A percentile compares a stretch with the other conserved stretches of the same genome.
Evolutionary conservation across 2,329 filamentous ascomycete genomes (phyloP).

Genomic region (Ceratocystis colombiana): DNA sequence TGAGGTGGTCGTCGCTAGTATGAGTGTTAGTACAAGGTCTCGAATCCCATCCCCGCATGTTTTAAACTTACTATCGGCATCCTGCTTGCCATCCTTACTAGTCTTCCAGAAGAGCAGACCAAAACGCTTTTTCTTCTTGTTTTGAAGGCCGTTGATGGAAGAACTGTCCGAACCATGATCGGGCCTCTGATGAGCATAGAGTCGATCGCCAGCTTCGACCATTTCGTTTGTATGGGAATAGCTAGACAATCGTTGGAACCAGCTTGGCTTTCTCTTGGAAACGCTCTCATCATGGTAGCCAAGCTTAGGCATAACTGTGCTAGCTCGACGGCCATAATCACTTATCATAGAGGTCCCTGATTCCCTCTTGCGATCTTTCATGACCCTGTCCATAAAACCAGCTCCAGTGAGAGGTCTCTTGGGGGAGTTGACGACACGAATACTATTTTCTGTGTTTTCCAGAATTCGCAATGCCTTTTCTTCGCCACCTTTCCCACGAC

Average conservation of each 20-base stretch:
- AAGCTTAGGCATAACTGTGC: slow-evolving; percentile 13
- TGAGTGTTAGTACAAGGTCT: neutral
- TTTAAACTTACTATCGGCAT: neutral
- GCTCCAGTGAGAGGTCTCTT: slow-evolving; percentile 27
- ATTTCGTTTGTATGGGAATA: slow-evolving; percentile 22
- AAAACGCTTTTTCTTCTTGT: slow-evolving; percentile 43
- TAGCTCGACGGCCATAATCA: neutral
- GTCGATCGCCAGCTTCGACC: slow-evolving; percentile 18
- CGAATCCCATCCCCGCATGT: neutral
- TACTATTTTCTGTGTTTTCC: slow-evolving; percentile 41
- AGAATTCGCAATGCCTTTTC: slow-evolving; percentile 38
- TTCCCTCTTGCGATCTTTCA: slow-evolving; percentile 23
- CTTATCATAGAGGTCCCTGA: slow-evolving; percentile 4
- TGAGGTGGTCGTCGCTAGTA: neutral
- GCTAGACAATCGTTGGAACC: slow-evolving; percentile 39
- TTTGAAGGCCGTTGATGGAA: slow-evolving; percentile 15
- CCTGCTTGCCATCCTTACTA: slow-evolving; percentile 31
- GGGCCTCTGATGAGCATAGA: neutral
- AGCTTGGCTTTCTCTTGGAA: slow-evolving; percentile 37
- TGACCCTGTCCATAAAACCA: slow-evolving; percentile 22
- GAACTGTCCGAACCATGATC: slow-evolving; percentile 20
- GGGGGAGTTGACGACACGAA: slow-evolving; percentile 46
- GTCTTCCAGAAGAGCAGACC: slow-evolving; percentile 48
- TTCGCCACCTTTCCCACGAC: neutral
- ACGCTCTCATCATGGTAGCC: slow-evolving; percentile 31